Base-by-base conservation (phyloP, 805 yeast species). In the Torulaspora quercuum region DNA sequence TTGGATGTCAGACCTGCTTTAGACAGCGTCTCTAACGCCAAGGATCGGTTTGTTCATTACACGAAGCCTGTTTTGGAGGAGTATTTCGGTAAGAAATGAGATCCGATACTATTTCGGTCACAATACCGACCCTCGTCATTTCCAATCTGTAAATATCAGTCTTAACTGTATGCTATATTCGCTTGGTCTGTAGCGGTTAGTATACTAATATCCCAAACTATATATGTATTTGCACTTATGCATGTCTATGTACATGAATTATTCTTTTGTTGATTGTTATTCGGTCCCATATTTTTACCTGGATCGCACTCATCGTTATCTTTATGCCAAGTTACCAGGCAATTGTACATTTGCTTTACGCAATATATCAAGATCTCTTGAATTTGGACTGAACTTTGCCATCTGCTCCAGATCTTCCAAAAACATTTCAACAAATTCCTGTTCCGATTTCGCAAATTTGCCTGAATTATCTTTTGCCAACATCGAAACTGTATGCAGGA, bases 1-100 rank as follows among this genome's bases (percentile, higher is more conserved):
- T 72, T 94, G 46, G 98, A 92, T 63, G 96, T 94, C 11, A 77
- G 99, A 50, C 98, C 98, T 0, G 98, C 95, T 0, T 66, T 88
- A 44, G 98, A 92, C 61, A 70, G 70, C 41, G 51, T 77, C 1
- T 62, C 65, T 1, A 80, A 71, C 48, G 86, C 80, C 3, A 52
- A 59, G 36, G 97, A 88, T 57, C 72, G 97, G 44, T 64, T 82
- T 35, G 61, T 61, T 14, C 80, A 73, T 50, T 85, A 89, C 81
- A 65, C 78, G 32, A 68, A 70, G 33, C 87, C 88, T 8, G 56
- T 75, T 27, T 75, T 83, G 78, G 70, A 74, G 46, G 70, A 77
- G 55, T 94, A 94, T 10, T 67, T 84, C 33, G 36, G 29, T 10
- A 24, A 25, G 10, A 4, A 21, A 17, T 16, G 26, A 12, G 6